Percentiles rank a stretch among this genome's conserved stretches.
phyloP scores from a whole-genome alignment of 2,329 filamentous ascomycete genomes.

The Paraconiothyrium sp. region DNA sequence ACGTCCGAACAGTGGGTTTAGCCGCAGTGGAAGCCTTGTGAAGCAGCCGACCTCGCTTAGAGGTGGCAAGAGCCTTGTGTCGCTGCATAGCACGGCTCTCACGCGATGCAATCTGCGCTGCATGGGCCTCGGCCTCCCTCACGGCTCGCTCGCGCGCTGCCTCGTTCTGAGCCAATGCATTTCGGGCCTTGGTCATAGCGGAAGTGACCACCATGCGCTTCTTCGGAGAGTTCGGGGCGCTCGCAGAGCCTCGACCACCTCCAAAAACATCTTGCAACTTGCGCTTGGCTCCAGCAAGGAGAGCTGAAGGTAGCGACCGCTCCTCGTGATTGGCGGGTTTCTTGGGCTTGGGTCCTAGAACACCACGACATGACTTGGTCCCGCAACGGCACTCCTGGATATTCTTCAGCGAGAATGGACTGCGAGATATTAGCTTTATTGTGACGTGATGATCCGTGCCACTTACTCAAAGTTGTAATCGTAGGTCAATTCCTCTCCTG shows the following conservation, averaged over 20 bases:
- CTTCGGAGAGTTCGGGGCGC: conserved; percentile 40
- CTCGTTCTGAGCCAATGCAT: conserved; percentile 29
- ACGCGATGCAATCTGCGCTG: conserved; percentile 43
- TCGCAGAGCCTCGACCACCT: conserved; percentile 32
- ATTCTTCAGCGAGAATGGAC: conserved; percentile 64
- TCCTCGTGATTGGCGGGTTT: conserved; percentile 50
- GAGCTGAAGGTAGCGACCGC: conserved; percentile 38
- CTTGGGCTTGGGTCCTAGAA: conserved; percentile 66
- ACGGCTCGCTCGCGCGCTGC: conserved; percentile 39
- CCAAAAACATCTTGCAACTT: conserved; percentile 44
- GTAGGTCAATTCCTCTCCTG: conserved; percentile 95
- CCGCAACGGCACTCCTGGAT: conserved; percentile 72
- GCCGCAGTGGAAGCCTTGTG: conserved; percentile 18
- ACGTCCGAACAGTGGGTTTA: conserved; percentile 27
- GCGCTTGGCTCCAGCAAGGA: conserved; percentile 47
- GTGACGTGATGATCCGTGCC: not conserved
- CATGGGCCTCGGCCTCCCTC: conserved; percentile 37
- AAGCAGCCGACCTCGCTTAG: conserved; percentile 22
- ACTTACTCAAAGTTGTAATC: conserved; percentile 80
- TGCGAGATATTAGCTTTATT: conserved; percentile 26
- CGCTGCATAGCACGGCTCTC: conserved; percentile 44
- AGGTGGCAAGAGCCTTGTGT: conserved; percentile 24
- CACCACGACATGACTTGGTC: conserved; percentile 67
- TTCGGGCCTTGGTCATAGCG: conserved; percentile 36
- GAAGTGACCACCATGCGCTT: conserved; percentile 40